Base-by-base conservation (phyloP, 805 yeast genomes). In the Metschnikowia aberdeeniae region DNA sequence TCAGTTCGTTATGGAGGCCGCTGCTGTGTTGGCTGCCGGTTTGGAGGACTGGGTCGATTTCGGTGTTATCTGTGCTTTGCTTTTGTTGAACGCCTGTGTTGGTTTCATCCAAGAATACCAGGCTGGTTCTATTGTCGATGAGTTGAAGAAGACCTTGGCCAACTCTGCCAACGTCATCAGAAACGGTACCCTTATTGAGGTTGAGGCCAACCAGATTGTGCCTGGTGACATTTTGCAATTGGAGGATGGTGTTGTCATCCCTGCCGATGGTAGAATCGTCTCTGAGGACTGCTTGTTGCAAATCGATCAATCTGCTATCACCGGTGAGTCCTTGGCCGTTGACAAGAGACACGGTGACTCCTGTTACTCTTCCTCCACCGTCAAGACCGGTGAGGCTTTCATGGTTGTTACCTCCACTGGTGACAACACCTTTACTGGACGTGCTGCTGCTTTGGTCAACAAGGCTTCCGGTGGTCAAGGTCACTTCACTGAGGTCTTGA, bases 31-130 rank as follows among this genome's bases (percentile, higher is more conserved):
- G 70, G 96, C 96, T 65, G 96, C 95, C 56, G 96, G 96, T 83
- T 78, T 88, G 62, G 88, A 88, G 76, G 97, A 90, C 77, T 89
- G 97, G 97, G 96, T 89, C 65, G 97, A 89, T 81, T 89, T 89
- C 78, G 97, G 97, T 82, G 97, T 89, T 68, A 89, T 89, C 67
- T 82, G 87, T 72, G 97, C 85, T 73, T 75, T 89, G 60, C 77
- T 89, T 61, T 59, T 83, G 70, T 81, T 89, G 67, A 89, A 89
- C 74, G 97, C 97, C 55, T 73, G 75, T 62, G 97, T 89, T 69
- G 97, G 97, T 81, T 89, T 89, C 83, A 78, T 88, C 59, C 97
- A 89, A 78, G 97, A 89, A 75, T 90, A 75, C 85, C 96, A 89
- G 76, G 97, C 97, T 56, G 97, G 97, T 78, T 89, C 96, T 53